These are phyloP conservation scores for Ophiocordyceps camponoti-rufipedis DNA, from an alignment of 2,329 filamentous ascomycete species.

Conservation along the genomic window DNA sequence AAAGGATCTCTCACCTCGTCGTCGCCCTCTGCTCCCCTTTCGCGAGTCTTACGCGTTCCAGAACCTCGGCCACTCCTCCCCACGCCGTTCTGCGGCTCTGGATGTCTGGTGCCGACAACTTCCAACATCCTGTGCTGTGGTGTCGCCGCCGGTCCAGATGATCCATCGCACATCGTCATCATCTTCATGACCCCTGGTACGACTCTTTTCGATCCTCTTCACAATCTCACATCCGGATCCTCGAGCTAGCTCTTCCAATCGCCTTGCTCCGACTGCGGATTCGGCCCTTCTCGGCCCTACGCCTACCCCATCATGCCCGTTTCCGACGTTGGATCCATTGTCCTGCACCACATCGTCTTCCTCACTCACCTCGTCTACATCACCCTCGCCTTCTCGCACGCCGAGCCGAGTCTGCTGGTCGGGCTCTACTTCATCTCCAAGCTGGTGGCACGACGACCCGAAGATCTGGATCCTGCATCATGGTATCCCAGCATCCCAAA, in stretches of 20 bases:
- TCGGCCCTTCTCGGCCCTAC: neutral
- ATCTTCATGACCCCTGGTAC: neutral
- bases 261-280: neutral
- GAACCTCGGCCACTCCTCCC: neutral
- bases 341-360: conserved; percentile 33
- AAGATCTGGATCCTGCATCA: conserved; percentile 22
- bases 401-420: conserved; percentile 27
- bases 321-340: conserved; percentile 29
- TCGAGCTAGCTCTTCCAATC: neutral
- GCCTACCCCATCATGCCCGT: conserved; percentile 23
- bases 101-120: neutral
- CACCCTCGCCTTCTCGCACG: conserved; percentile 28
- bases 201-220: neutral
- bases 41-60: neutral
- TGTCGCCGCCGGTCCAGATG: neutral
- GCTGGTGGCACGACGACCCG: conserved; percentile 26
- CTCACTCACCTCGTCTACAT: conserved; percentile 34
- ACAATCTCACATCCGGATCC: neutral
- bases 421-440: conserved; percentile 29
- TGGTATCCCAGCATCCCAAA: conserved; percentile 16
- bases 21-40: neutral
- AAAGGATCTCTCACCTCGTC: too few species aligned
- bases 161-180: neutral
- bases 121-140: neutral
- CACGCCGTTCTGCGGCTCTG: neutral